phyloP scores from a whole-genome alignment of 2,329 filamentous ascomycete species.

The Pseudogymnoascus sp. region DNA sequence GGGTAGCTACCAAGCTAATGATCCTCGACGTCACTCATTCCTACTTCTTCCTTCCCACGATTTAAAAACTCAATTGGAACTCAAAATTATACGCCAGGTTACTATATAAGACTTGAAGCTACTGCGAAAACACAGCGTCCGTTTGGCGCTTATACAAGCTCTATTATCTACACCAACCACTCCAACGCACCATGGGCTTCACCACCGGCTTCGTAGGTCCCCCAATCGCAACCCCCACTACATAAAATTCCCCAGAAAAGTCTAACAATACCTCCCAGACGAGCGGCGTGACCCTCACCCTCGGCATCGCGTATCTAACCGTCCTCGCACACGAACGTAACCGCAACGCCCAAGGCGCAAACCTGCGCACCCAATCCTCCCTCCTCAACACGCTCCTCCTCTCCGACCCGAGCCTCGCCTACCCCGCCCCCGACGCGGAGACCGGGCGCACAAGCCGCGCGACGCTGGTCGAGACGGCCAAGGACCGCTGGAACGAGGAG shows the following conservation, averaged over 20 bases:
- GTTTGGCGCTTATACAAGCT: neutral
- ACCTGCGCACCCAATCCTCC: conserved; percentile 50
- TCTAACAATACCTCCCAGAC: conserved; percentile 42
- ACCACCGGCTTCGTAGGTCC: conserved; percentile 62
- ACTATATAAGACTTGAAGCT: neutral
- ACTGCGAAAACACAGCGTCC: neutral
- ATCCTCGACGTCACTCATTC: conserved; percentile 3
- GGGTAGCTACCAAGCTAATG: neutral
- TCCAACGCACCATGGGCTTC: conserved; percentile 56
- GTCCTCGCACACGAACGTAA: conserved; percentile 62
- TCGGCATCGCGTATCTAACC: conserved; percentile 64
- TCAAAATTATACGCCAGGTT: neutral
- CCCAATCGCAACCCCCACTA: neutral
- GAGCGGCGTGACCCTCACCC: conserved; percentile 67
- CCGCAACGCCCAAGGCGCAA: conserved; percentile 50
- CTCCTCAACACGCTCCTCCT: conserved; percentile 44
- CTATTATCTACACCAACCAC: neutral
- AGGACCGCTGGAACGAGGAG: conserved; percentile 73
- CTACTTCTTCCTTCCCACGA: neutral
- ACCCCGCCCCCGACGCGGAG: conserved; percentile 40
- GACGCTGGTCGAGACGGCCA: conserved; percentile 57
- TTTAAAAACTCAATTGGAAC: neutral
- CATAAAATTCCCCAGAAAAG: conserved; percentile 7
- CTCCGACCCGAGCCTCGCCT: conserved; percentile 32
- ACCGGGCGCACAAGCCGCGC: conserved; percentile 44